Evolutionary conservation across 805 yeast species (phyloP), one percentile per base, ranked within the genome.

Genomic region (Yarrowia osloensis): DNA sequence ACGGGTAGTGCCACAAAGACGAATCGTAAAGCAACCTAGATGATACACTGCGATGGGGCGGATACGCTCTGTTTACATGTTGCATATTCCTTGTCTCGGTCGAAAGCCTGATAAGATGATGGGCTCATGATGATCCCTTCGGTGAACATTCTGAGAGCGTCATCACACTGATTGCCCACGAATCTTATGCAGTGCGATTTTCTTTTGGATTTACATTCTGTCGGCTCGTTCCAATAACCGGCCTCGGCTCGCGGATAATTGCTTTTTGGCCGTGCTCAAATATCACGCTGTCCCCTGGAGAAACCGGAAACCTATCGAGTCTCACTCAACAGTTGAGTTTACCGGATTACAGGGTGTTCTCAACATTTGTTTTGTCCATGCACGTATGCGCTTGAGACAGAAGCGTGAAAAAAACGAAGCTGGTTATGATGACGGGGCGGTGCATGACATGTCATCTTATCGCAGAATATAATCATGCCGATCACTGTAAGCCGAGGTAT

Each of bases 291-390:
- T 40, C 12, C 9, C 24, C 44, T 40, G 28, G 17, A 15, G 49
- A 44, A 7, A 15, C 49, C 31, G 15, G 22, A 26, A 9, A 17
- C 33, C 17, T 24, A 24, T 49, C 37, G 24, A 33, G 40, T 50
- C 40, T 50, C 57, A 50, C 57, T 22, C 57, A 50, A 50, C 57
- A 21, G 57, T 50, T 50, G 40, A 50, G 57, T 50, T 50, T 50
- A 15, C 6, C 26, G 40, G 28, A 15, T 50, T 50, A 50, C 57
- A 50, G 57, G 57, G 57, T 21, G 28, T 33, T 22, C 57, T 33
- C 57, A 50, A 50, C 57, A 50, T 31, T 33, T 50, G 28, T 19
- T 19, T n/a, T 28, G 15, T 11, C 22, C 33, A 47, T 50, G 55
- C 55, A 50, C 12, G 29, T 50, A 13, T 29, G 55, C 55, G 12